phyloP scores from a whole-genome alignment of 805 yeast species.

The Cyberlindnera samutprakarnensis region DNA sequence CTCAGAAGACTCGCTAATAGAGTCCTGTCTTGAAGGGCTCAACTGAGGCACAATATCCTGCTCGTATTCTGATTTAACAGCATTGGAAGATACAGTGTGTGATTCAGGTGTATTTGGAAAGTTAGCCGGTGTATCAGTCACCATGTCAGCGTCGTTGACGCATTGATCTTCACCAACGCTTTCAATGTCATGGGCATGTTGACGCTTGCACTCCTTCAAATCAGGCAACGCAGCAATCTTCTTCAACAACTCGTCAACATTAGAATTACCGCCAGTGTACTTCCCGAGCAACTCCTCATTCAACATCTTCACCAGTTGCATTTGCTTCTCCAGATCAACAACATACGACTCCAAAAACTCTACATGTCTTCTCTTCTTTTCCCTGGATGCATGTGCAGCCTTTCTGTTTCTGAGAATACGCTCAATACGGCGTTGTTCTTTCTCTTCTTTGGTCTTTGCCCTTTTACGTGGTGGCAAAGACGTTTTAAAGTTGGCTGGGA shows the following conservation, averaged over 20 bases:
- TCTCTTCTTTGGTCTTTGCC: constrained; percentile 94
- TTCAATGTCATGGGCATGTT: constrained; percentile 14
- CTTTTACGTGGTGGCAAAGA: constrained; percentile 91
- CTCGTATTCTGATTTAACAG: constrained; percentile 1
- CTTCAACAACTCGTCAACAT: constrained; percentile 11
- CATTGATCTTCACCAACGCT: constrained; percentile 9
- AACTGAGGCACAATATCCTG: constrained; percentile 12
- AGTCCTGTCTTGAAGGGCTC: constrained; percentile 9
- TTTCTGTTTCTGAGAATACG: constrained; percentile 88
- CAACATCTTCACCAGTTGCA: constrained; percentile 11
- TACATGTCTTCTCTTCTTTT: constrained; percentile 88
- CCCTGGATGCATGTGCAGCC: constrained; percentile 97
- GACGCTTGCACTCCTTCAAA: constrained; percentile 13
- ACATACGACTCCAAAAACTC: constrained; percentile 59
- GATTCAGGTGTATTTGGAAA: constrained; percentile 16
- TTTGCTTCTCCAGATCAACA: constrained; percentile 20
- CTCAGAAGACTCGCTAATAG: constrained; percentile 9
- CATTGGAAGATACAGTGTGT: too few relatives aligned
- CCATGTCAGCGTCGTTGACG: constrained; percentile 5
- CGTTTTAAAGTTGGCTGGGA: constrained; percentile 32
- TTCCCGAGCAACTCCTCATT: constrained; percentile 9
- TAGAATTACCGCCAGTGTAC: constrained; percentile 15
- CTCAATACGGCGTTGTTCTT: constrained; percentile 93
- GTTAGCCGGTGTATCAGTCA: constrained; percentile 19
- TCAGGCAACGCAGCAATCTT: constrained; percentile 17